A percentile compares a stretch with the other conserved stretches of the same genome.
These are phyloP conservation scores for Heracleum sosnowskyi DNA, from an alignment of 129 eudicot species.

Conservation along the genomic window DNA sequence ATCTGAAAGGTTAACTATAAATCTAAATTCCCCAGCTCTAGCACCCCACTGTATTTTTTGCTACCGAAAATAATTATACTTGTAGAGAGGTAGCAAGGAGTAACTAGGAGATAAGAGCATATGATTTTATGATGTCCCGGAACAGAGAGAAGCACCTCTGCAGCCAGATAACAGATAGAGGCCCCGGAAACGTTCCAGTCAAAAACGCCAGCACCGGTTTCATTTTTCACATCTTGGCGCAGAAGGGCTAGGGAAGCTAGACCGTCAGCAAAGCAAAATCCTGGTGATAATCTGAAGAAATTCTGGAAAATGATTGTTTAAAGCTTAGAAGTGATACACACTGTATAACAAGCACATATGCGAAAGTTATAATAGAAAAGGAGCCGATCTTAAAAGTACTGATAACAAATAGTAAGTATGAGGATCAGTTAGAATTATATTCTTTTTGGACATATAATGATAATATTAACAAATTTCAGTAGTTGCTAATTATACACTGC, in stretches of 20 bases:
- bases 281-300: constrained; percentile 86
- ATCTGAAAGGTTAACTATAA: neutral
- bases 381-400: neutral
- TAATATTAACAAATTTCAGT: neutral
- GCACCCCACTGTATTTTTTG: neutral
- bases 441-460: neutral
- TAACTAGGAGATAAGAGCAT: neutral
- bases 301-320: constrained; percentile 47
- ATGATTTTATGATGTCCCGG: constrained; percentile 1
- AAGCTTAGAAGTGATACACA: constrained; percentile 13
- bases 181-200: constrained; percentile 96
- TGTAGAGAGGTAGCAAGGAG: neutral
- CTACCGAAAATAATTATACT: neutral
- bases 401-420: neutral
- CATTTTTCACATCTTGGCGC: constrained; percentile 86
- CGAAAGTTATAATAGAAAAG: neutral
- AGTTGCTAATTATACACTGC: neutral
- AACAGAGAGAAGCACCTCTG: constrained; percentile 56
- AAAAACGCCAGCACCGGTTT: constrained; percentile 54
- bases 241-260: constrained; percentile 87
- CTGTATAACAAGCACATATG: constrained; percentile 7
- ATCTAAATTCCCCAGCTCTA: neutral
- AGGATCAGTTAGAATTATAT: neutral
- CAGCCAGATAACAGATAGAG: constrained; percentile 80
- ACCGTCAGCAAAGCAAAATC: constrained; percentile 99